Evolutionary conservation across 768 basidiomycete genomes (phyloP), one percentile per base, ranked within the genome.

Genomic region (Agrocybe praecox): DNA sequence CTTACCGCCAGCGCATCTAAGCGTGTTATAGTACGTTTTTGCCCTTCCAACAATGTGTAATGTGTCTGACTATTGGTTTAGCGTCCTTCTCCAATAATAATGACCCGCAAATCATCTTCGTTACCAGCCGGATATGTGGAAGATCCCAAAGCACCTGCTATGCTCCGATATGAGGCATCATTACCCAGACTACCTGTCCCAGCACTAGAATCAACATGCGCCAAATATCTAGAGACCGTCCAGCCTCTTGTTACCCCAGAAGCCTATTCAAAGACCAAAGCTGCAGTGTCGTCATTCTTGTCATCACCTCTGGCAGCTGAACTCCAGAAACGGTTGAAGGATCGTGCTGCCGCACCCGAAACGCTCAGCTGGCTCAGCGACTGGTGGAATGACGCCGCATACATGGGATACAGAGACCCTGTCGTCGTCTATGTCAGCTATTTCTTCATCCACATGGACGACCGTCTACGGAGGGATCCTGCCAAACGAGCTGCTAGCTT

Each of bases 321-420:
- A 54, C 81, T 98, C 12, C 96, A 98, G 74, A 71, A 76, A 33
- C 80, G 97, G 2, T 80, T 98, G 32, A 80, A 92, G 67, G 79
- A 82, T 19, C 84, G 95, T 1, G 94, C 94, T 0, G 77, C 79
- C 0, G 78, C 84, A 22, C 81, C 84, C 1, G 71, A 72, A 17
- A 71, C 75, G 51, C 77, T 76, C 64, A 95, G 82, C 76, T 99
- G 97, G 97, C 80, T 99, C n/a, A 82, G 84, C 46, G 94, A 96
- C 50, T 99, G 97, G 97, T 99, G 96, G 96, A 96, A 98, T 73
- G 93, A 97, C 33, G 83, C 72, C 5, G 96, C 96, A 17, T 92
- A 91, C 69, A 88, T 93, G 89, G 88, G 77, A 6, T 92, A 92
- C 67, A 82, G 92, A 47, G 96, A 96, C 64, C 87, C 95, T 1